Evolutionary conservation across 805 yeast species (phyloP).

Genomic region (Vanderwaltozyma polyspora): DNA sequence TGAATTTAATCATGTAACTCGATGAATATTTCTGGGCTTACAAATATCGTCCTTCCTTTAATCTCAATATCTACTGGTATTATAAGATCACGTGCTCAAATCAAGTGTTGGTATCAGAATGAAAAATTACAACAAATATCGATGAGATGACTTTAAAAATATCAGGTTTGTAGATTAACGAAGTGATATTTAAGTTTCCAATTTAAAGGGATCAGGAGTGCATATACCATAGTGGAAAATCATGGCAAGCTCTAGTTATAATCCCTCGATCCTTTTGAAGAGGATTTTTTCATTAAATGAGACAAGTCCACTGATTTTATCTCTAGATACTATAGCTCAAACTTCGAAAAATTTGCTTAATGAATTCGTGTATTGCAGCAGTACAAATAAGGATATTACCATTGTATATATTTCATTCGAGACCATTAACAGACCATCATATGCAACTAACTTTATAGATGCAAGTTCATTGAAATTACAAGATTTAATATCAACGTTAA

Average conservation of each 20-base stretch:
- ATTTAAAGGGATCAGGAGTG: too few relatives aligned
- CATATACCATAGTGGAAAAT: too few relatives aligned
- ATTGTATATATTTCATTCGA: constrained; percentile 59
- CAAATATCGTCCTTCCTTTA: too few relatives aligned
- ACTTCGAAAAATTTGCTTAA: constrained; percentile 44
- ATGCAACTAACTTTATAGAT: constrained; percentile 38
- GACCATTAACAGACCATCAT: constrained; percentile 42
- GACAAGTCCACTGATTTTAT: constrained; percentile 56
- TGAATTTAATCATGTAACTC: too few relatives aligned
- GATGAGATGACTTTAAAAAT: too few relatives aligned
- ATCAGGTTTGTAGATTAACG: too few relatives aligned
- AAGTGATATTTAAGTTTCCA: too few relatives aligned
- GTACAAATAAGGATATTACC: constrained; percentile 19
- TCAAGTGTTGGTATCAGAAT: too few relatives aligned
- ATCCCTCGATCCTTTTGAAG: constrained; percentile 46
- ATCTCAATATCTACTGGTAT: too few relatives aligned
- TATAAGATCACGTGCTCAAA: too few relatives aligned
- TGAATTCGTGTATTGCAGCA: constrained; percentile 43
- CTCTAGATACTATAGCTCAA: constrained; percentile 62
- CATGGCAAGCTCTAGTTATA: constrained; percentile 30
- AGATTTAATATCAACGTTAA: constrained; percentile 11
- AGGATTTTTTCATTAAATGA: constrained; percentile 65
- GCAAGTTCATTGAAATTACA: constrained; percentile 24
- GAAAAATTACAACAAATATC: too few relatives aligned
- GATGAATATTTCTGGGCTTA: too few relatives aligned